Evolutionary conservation across 352 stramenopile species (phyloP).

Genomic region (Pythium oligandrum): DNA sequence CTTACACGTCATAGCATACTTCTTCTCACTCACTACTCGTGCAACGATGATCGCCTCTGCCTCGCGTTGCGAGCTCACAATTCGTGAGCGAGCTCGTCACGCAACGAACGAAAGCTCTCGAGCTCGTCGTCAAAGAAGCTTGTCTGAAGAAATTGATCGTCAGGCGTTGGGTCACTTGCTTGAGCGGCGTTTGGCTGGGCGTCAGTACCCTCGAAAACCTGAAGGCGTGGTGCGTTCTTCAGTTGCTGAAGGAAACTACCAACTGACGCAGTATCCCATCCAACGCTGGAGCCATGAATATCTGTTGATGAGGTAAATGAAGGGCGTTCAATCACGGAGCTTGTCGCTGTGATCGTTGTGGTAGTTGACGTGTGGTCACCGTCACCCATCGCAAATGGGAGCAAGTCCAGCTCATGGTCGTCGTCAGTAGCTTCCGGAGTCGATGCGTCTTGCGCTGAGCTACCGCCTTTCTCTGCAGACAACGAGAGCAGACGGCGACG

Average conservation of each 20-base stretch:
- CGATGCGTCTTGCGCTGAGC: too few species aligned
- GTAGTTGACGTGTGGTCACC: conserved; percentile 24
- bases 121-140: conserved; percentile 76
- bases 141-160: too few species aligned
- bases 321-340: conserved; percentile 14
- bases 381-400: conserved; percentile 65
- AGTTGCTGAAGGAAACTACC: conserved; percentile 77
- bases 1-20: too few species aligned
- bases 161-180: too few species aligned
- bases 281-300: background rate
- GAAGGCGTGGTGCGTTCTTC: conserved; percentile 66
- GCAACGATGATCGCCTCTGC: background rate
- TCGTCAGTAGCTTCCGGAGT: conserved; percentile 11
- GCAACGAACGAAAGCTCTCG: conserved; percentile 57
- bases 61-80: conserved; percentile 12
- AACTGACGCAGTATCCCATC: conserved; percentile 55
- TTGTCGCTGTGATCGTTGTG: conserved; percentile 45
- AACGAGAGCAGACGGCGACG: conserved; percentile 45
- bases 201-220: background rate
- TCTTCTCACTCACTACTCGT: too few species aligned
- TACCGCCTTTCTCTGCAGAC: conserved; percentile 6
- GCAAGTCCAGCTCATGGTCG: conserved; percentile 29
- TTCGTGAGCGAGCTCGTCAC: conserved; percentile 53
- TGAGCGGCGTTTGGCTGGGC: too few species aligned
- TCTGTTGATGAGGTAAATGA: too few species aligned